Evolutionary conservation across 2,329 filamentous ascomycete species (phyloP).

Genomic region (Aplosporella prunicola): DNA sequence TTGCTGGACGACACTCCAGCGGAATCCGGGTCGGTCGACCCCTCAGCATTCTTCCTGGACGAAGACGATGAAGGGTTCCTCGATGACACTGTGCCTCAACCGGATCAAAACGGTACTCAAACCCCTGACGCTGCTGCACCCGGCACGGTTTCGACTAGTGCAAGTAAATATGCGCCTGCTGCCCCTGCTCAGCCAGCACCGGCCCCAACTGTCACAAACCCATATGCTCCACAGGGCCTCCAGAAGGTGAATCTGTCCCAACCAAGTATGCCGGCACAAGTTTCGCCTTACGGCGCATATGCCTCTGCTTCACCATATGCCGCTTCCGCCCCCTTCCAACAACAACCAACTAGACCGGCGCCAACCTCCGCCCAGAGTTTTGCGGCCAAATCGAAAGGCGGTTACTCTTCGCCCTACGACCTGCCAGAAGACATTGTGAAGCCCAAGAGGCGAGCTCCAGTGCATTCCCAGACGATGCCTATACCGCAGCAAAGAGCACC

Average conservation of each 20-base stretch:
- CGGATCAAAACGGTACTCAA: constrained; percentile 18
- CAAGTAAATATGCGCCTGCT: constrained; percentile 30
- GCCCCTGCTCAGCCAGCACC: constrained; percentile 18
- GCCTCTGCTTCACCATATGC: background rate
- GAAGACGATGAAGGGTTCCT: constrained; percentile 82
- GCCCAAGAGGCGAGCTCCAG: constrained; percentile 42
- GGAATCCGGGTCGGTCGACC: constrained; percentile 30
- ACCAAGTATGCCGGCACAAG: constrained; percentile 18
- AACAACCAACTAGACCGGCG: constrained; percentile 18
- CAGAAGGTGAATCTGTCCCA: constrained; percentile 40
- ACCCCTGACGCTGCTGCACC: constrained; percentile 1
- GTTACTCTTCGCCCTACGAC: constrained; percentile 91
- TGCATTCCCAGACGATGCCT: constrained; percentile 14
- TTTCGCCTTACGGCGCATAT: constrained; percentile 17
- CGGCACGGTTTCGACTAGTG: constrained; percentile 10
- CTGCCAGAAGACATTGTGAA: constrained; percentile 80
- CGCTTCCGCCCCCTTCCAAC: constrained; percentile 7
- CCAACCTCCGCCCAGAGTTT: constrained; percentile 61
- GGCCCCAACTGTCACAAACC: constrained; percentile 28
- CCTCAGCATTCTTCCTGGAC: constrained; percentile 58
- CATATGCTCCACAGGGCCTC: constrained; percentile 43
- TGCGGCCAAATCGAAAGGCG: constrained; percentile 78
- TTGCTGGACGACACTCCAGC: constrained; percentile 53
- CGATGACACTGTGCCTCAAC: constrained; percentile 52
- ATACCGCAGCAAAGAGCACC: constrained; percentile 37